Evolutionary conservation across 1,284 basidiomycete species (phyloP), one percentile per base, ranked within the genome.

Genomic region (Microstroma glucosiphilum): DNA sequence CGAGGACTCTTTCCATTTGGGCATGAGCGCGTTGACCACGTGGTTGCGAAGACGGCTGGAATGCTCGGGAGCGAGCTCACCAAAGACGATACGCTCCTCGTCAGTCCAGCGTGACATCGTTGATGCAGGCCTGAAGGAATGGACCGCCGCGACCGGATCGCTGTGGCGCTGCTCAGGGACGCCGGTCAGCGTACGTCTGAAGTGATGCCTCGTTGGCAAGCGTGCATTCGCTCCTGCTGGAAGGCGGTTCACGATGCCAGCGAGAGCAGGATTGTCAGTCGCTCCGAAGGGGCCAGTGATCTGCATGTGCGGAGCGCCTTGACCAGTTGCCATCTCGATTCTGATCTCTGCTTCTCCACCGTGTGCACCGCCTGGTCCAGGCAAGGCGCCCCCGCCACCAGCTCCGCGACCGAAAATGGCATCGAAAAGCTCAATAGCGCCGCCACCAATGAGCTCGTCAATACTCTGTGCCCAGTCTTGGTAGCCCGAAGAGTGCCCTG

Each of bases 21-120:
- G 92, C 48, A 96, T 83, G n/a, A 98, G 83, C 6, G 86, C 85
- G 58, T 93, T 82, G 61, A 87, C 81, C 55, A 92, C 82, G 71
- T 96, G 88, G 68, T 88, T 89, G 25, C 83, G 82, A 25, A 93
- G 77, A 71, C 86, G 87, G 17, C 82, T 82, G n/a, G 86, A 82
- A 21, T 91, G 84, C 69, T 88, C 86, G 26, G 83, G 81, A 17
- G 87, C 84, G 63, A 88, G 87, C 69, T 87, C 85, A 41, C 89
- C 87, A 63, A 92, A 87, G 15, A 91, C 82, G 59, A 90, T 87
- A 70, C 88, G 89, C 60, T 86, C 86, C 80, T 96, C 93, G 73
- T 96, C 92, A 1, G 85, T 82, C 93, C 94, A 97, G 54, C 94
- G 86, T 72, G 90, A 88, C n/a, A 87, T 78, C 0, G 94, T 96